phyloP scores from a whole-genome alignment of 495 filamentous ascomycete genomes.

The Tuber borchii region DNA sequence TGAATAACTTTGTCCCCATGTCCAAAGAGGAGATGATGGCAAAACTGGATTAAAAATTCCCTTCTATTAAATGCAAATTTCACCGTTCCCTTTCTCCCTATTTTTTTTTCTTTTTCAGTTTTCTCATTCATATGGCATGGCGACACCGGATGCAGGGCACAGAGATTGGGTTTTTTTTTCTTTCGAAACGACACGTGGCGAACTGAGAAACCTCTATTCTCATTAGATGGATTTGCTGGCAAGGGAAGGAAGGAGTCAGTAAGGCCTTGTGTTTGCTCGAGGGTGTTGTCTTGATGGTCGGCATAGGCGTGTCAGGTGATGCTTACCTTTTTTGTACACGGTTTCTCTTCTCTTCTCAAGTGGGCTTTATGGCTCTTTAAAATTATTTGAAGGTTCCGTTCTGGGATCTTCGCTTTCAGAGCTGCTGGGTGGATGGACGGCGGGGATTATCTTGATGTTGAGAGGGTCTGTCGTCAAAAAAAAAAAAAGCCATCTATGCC shows the following conservation, averaged over 20 bases:
- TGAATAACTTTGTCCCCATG: conserved; percentile 88
- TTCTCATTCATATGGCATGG: conserved; percentile 32
- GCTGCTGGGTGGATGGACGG: conserved; percentile 30
- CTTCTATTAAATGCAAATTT: conserved; percentile 39
- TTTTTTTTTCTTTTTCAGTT: conserved; percentile 30
- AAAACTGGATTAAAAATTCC: conserved; percentile 72
- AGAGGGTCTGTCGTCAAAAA: conserved; percentile 33
- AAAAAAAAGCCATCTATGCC: conserved; percentile 18
- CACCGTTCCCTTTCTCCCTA: conserved; percentile 32
- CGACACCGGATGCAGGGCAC: conserved; percentile 35
- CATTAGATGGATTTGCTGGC: conserved; percentile 38
- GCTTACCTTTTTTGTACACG: conserved; percentile 39
- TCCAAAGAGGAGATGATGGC: conserved; percentile 94
- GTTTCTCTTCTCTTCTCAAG: conserved; percentile 40
- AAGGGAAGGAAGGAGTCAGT: conserved; percentile 24
- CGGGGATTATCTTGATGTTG: conserved; percentile 37
- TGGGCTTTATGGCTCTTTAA: conserved; percentile 34
- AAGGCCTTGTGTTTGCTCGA: conserved; percentile 30
- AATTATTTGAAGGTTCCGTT: conserved; percentile 36
- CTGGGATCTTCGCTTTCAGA: conserved; percentile 28
- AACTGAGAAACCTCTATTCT: conserved; percentile 40
- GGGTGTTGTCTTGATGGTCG: conserved; percentile 27
- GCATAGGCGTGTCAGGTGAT: conserved; percentile 31
- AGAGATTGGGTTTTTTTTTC: conserved; percentile 35
- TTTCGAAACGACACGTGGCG: conserved; percentile 37